Evolutionary conservation across 352 stramenopile species (phyloP).

Genomic region (Phytophthora fragariaefolia): DNA sequence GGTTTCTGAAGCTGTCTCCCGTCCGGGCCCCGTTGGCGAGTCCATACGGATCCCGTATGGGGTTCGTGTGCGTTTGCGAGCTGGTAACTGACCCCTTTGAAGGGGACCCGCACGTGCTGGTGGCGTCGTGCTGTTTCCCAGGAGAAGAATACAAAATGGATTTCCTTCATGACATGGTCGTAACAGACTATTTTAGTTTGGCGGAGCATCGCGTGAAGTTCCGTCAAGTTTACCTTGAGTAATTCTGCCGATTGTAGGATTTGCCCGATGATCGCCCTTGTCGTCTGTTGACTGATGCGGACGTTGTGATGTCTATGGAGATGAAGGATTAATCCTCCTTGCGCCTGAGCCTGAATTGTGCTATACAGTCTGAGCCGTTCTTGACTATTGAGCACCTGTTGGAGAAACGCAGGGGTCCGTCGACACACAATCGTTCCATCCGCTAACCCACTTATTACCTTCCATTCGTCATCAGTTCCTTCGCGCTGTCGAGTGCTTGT

Average conservation of each 20-base stretch:
- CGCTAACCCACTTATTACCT: no score
- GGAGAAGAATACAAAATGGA: background rate
- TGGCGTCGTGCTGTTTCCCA: background rate
- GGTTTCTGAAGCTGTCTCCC: no score
- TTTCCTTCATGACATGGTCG: background rate
- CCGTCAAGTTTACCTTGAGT: background rate
- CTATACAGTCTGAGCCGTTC: no score
- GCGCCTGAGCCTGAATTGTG: no score
- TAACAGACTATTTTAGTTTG: background rate
- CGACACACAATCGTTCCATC: no score
- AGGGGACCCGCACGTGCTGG: background rate
- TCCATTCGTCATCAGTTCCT: no score
- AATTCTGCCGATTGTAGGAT: background rate
- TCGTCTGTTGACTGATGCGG: background rate
- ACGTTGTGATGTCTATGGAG: no score
- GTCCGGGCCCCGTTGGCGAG: background rate
- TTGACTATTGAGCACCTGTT: no score
- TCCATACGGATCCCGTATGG: background rate
- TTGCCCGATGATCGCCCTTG: background rate
- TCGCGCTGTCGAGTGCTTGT: no score
- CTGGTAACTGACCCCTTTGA: background rate
- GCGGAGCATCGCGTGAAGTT: background rate
- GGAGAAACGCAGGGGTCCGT: no score
- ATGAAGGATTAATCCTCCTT: no score
- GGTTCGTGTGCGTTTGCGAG: background rate